Evolutionary conservation across 805 yeast species (phyloP), one percentile per base, ranked within the genome.

Genomic region (Sporopachydermia lactativora): DNA sequence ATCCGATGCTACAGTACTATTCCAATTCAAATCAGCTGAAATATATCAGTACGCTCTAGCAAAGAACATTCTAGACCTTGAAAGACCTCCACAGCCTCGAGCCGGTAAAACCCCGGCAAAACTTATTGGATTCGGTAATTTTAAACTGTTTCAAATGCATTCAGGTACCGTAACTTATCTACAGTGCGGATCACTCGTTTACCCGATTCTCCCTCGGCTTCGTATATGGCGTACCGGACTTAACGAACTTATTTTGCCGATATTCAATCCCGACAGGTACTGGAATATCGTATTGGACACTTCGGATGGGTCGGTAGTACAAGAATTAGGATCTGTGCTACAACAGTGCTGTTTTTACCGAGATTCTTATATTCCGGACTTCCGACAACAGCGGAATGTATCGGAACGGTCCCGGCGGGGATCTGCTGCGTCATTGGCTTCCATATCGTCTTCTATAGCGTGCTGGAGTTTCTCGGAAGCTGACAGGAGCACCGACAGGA

Each of bases 231-330:
- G 81, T 48, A 64, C 69, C 6, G 59, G 61, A 16, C 46, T 43
- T 38, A 63, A 62, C 39, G 70, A 68, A 48, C 78, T 77, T 48
- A 64, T 79, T 2, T 53, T 82, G 14, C 77, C 85, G 1, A 65
- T 83, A 43, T 73, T 73, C 18, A 81, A 81, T 49, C 94, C 94
- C 0, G 79, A 75, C 46, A 61, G 89, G 49, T 81, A 74, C 55
- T 83, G 94, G 94, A 65, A 70, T 18, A 61, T 76, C 36, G 60
- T 52, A 15, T 49, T 63, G 41, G 47, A 53, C 16, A 52, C 60
- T 3, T 37, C 36, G 11, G 49, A 49, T 39, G 43, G 42, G 1
- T 18, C 35, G 0, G 43, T 45, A 2, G 43, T 51, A 1, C 15
- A 42, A 3, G 51, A 49, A 4, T 50, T 64, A 31, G 65, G 61